A percentile compares a stretch with the other conserved stretches of the same genome.
Evolutionary conservation across 139 green algal genomes (phyloP).

Genomic region (Desmodesmus armatus): DNA sequence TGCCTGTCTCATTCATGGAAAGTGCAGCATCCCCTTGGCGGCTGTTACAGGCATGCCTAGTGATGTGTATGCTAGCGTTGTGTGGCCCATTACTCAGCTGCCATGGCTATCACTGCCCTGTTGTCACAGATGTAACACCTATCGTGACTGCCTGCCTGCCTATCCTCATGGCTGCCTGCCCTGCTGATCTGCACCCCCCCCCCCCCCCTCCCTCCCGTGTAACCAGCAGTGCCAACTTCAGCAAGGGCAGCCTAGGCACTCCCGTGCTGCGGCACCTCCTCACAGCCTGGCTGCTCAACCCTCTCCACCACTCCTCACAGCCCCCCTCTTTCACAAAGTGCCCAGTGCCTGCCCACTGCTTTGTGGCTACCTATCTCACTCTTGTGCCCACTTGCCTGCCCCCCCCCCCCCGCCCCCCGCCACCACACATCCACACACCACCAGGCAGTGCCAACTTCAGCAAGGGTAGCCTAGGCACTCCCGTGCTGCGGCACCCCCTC

Average conservation of each 20-base stretch:
- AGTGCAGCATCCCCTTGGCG: background rate
- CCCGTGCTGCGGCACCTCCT: constrained; percentile 82
- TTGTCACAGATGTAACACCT: background rate
- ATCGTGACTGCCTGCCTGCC: background rate
- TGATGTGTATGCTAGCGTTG: background rate
- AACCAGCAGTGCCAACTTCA: constrained; percentile 81
- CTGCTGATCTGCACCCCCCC: constrained; percentile 61
- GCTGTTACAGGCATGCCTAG: background rate
- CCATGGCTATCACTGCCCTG: background rate
- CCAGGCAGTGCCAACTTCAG: constrained; percentile 55
- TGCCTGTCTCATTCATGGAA: no score
- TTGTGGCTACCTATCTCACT: background rate
- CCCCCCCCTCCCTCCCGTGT: no score
- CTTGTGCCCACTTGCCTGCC: background rate
- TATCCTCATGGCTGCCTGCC: background rate
- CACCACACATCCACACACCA: no score
- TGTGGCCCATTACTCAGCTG: background rate
- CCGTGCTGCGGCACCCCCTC: constrained; percentile 47
- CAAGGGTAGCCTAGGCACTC: constrained; percentile 33
- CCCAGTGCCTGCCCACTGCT: no score
- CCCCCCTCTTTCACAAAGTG: no score
- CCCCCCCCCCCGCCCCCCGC: constrained; percentile 52
- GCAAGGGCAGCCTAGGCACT: no score
- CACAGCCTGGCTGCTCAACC: no score
- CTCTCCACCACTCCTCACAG: no score